Base-by-base conservation (phyloP, 768 basidiomycete genomes). In the Mycena kentingensis region DNA sequence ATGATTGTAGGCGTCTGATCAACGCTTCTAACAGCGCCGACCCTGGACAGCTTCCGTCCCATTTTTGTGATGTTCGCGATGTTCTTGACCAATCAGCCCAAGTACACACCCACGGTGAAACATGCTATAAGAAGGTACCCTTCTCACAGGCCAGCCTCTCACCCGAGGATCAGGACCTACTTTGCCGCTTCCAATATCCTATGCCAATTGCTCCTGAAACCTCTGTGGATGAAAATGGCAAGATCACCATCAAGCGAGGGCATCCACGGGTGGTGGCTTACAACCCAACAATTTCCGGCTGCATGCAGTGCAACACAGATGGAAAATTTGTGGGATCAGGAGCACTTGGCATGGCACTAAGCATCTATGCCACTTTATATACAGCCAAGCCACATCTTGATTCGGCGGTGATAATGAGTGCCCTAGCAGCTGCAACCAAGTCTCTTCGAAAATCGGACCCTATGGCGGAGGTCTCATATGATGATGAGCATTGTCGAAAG, bases 291-390 rank as follows among this genome's bases (percentile, higher is more conserved):
- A 35, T 54, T 18, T 44, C 46, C 18, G 32, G 55, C 5, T 32
- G 43, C 7, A 51, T 53, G 18, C 54, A 56, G 18, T 60, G 59
- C 39, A 60, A 60, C 28, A 54, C 55, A 2, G 55, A 60, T 16
- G 29, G 41, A 1, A 60, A 57, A 48, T 60, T 57, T 21, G 22
- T 54, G 27, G 57, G 57, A 3, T 58, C 52, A 3, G 57, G 57
- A 21, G 19, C 32, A 18, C 34, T 58, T 15, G 53, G 19, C 5
- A 35, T 48, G 37, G 57, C 53, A 3, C 31, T 58, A 4, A 34
- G 22, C 35, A 51, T 55, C n/a, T 58, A 58, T 21, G 31, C 51
- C 29, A 36, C 49, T 1, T 12, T 18, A 7, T 58, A 58, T 34
- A 44, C 57, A 8, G 57, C 49, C 3, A 58, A 54, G 36, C 35